phyloP scores from a whole-genome alignment of 805 yeast species.

The Ogataea nakhonphanomensis region DNA sequence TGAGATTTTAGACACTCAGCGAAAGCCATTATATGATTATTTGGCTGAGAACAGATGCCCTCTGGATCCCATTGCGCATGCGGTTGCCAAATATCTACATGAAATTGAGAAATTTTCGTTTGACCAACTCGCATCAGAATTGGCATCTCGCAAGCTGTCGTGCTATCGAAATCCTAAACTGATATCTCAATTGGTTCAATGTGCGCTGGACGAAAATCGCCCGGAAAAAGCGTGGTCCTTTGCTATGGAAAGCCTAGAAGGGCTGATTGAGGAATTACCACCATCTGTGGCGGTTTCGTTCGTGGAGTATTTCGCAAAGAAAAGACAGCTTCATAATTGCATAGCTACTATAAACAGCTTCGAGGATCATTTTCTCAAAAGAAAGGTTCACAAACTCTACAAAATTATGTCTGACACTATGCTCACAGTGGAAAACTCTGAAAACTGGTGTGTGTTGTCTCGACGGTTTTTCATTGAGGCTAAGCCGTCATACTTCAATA shows the following conservation, averaged over 20 bases:
- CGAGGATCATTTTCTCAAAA: constrained; percentile 2
- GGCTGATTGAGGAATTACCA: constrained; percentile 3
- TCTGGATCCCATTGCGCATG: constrained; percentile 13
- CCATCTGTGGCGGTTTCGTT: constrained; percentile 10
- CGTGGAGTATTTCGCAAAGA: constrained; percentile 17
- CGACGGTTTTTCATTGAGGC: constrained; percentile 22
- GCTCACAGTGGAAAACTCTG: constrained; percentile 9
- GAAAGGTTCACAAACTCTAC: constrained; percentile 18
- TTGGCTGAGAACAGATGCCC: constrained; percentile 10
- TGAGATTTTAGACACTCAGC: constrained; percentile 6
- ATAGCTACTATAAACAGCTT: constrained; percentile 23
- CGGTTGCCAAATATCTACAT: constrained; percentile 8
- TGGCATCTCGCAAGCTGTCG: neutral
- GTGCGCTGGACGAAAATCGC: constrained; percentile 10
- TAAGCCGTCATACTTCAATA: constrained; percentile 2
- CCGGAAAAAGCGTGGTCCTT: constrained; percentile 16
- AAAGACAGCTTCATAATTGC: constrained; percentile 19
- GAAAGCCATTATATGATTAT: constrained; percentile 10
- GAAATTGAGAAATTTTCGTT: constrained; percentile 1
- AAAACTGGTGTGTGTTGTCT: constrained; percentile 21
- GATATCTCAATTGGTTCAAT: constrained; percentile 11
- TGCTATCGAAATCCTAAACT: constrained; percentile 6
- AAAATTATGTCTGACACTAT: constrained; percentile 12
- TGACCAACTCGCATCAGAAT: constrained; percentile 4
- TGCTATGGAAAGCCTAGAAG: constrained; percentile 2